Evolutionary conservation across 2,329 filamentous ascomycete genomes (phyloP), one percentile per base, ranked within the genome.

Genomic region (Pezicula carpinea): DNA sequence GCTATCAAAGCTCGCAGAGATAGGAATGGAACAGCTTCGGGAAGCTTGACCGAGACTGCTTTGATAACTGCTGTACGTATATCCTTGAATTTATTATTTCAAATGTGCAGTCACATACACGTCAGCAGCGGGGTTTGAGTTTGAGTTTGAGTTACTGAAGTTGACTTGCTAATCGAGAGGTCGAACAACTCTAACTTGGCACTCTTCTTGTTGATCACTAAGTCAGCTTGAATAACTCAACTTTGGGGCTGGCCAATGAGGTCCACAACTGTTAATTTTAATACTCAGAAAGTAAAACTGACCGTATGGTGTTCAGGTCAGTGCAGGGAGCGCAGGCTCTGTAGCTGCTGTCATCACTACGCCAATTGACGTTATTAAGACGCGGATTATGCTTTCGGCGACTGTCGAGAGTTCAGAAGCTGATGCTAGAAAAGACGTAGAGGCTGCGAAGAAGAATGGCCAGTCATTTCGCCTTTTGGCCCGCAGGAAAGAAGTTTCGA

Each of bases 351-450:
- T 87, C 8, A 64, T 93, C n/a, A 96, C 90, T 1, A 95, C 90
- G 43, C 91, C 91, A 0, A 81, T 90, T 46, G 91, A 96, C 65
- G 89, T 95, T 8, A 79, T 96, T 19, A 95, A 96, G 72, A 95
- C 90, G 53, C 72, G 88, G 42, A 86, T 95, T 67, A 96, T 95
- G 90, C 72, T 96, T 21, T 74, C 77, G 23, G 82, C 82, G 1
- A 50, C 57, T 44, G 50, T 55, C 44, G 56, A 61, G 48, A 62
- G 42, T 11, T 59, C 53, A 11, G 54, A 66, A 10, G 61, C 53
- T 18, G 50, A 59, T 39, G 58, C 53, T 26, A 59, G 53, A 43
- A 52, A 55, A 18, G 52, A 55, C n/a, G 38, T 52, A 10, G 53
- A 60, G 15, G 50, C 49, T 19, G 51, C 51, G n/a, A 58, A 51